phyloP scores from a whole-genome alignment of 768 basidiomycete genomes.

The Chalciporus chontae region DNA sequence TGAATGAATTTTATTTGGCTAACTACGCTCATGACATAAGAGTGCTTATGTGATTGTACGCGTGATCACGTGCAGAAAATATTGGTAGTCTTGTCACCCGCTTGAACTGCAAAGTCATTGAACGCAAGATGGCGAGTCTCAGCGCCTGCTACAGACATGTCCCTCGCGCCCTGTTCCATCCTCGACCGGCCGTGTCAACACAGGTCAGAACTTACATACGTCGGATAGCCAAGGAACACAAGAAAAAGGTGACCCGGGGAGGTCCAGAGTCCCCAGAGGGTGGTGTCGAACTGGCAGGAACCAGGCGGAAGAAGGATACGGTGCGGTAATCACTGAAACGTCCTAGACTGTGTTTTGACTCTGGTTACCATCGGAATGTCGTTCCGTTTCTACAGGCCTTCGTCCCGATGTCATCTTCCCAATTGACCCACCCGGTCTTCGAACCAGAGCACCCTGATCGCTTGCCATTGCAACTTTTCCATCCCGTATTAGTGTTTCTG shows the following conservation, averaged over 20 bases:
- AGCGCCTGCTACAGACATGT: slow-evolving; percentile 9
- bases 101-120: not conserved
- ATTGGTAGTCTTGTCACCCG: not conserved
- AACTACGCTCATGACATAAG: too few species aligned
- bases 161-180: slow-evolving; percentile 5
- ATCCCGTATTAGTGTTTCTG: slow-evolving; percentile 34
- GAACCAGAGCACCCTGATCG: slow-evolving; percentile 33
- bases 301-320: slow-evolving; percentile 25
- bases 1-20: too few species aligned
- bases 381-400: slow-evolving; percentile 35
- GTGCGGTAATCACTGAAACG: not conserved
- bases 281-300: slow-evolving; percentile 18
- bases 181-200: not conserved
- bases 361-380: not conserved
- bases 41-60: not conserved
- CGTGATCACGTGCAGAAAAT: not conserved
- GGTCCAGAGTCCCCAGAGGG: slow-evolving; percentile 3
- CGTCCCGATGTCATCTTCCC: slow-evolving; percentile 36
- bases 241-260: not conserved
- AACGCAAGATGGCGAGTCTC: slow-evolving; percentile 13
- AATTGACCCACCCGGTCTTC: slow-evolving; percentile 41
- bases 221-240: slow-evolving; percentile 5
- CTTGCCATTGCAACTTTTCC: slow-evolving; percentile 40
- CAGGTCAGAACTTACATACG: slow-evolving; percentile 13
- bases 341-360: not conserved